Percentiles rank a stretch among this genome's conserved stretches.
These are phyloP conservation scores for Dothistroma septosporum DNA, from an alignment of 2,329 filamentous ascomycete species.

Conservation along the genomic window DNA sequence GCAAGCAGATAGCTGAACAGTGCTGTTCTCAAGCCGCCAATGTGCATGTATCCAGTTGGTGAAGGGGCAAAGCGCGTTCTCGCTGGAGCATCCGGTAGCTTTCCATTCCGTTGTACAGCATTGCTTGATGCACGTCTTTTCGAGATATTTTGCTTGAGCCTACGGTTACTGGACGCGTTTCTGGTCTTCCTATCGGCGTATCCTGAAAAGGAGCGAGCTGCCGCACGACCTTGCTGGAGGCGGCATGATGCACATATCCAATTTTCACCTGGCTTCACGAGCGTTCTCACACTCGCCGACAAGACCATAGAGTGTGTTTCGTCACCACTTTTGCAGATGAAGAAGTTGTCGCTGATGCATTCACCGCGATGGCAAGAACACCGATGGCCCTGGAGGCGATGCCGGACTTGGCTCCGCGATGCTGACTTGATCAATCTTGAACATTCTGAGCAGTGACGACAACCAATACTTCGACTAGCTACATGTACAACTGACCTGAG, in stretches of 20 bases:
- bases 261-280: slow-evolving; percentile 3
- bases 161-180: slow-evolving; percentile 1
- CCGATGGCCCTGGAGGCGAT: background rate
- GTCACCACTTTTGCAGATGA: background rate
- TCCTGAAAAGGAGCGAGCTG: slow-evolving; percentile 6
- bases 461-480: background rate
- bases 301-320: background rate
- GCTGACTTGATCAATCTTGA: background rate
- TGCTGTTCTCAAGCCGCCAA: slow-evolving; percentile 86
- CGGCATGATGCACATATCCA: slow-evolving; percentile 27
- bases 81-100: slow-evolving; percentile 55
- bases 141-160: background rate
- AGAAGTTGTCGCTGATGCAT: background rate
- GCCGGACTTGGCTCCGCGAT: background rate
- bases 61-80: slow-evolving; percentile 91
- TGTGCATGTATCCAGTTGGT: slow-evolving; percentile 86
- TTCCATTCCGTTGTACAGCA: slow-evolving; percentile 20
- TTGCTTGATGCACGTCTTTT: slow-evolving; percentile 3
- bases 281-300: background rate
- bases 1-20: slow-evolving; percentile 95
- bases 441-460: background rate
- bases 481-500: background rate
- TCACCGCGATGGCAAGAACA: background rate
- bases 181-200: background rate
- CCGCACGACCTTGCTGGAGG: slow-evolving; percentile 4